These are phyloP conservation scores for Fusarium citri DNA, from an alignment of 2,329 filamentous ascomycete species.

Conservation along the genomic window DNA sequence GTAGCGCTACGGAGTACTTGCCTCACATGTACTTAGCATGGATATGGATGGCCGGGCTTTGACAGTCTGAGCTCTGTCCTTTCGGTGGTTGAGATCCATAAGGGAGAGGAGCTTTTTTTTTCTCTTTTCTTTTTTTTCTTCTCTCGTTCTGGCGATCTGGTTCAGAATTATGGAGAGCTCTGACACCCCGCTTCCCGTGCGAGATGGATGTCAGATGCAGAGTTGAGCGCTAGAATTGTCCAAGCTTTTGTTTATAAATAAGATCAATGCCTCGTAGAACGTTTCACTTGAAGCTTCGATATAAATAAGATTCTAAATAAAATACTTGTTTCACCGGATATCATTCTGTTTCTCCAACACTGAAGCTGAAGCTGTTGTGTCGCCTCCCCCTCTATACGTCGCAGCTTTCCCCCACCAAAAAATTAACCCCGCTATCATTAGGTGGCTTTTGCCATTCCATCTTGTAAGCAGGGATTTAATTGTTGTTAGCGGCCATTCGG, in stretches of 20 bases:
- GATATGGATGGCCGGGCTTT: conserved; percentile 20
- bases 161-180: conserved; percentile 43
- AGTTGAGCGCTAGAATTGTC: neutral
- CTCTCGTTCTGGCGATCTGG: conserved; percentile 37
- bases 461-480: conserved; percentile 7
- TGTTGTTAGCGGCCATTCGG: conserved; percentile 40
- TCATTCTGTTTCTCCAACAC: neutral
- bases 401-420: conserved; percentile 42
- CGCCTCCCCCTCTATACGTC: conserved; percentile 25
- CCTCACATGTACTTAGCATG: conserved; percentile 37
- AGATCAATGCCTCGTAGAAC: neutral
- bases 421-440: conserved; percentile 37
- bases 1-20: conserved; percentile 41
- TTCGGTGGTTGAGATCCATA: conserved; percentile 25
- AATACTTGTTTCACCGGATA: too few relatives aligned
- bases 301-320: neutral
- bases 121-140: conserved; percentile 15
- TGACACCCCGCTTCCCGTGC: conserved; percentile 36
- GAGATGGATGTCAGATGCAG: conserved; percentile 24
- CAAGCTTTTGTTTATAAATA: neutral
- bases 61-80: conserved; percentile 17
- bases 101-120: conserved; percentile 24
- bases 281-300: too few relatives aligned
- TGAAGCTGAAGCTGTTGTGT: conserved; percentile 13
- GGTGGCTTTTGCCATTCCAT: conserved; percentile 26